Percentiles rank a stretch among this genome's conserved stretches.
These are phyloP conservation scores for Hibiscus syriacus DNA, from an alignment of 345 rosid species.

Conservation along the genomic window DNA sequence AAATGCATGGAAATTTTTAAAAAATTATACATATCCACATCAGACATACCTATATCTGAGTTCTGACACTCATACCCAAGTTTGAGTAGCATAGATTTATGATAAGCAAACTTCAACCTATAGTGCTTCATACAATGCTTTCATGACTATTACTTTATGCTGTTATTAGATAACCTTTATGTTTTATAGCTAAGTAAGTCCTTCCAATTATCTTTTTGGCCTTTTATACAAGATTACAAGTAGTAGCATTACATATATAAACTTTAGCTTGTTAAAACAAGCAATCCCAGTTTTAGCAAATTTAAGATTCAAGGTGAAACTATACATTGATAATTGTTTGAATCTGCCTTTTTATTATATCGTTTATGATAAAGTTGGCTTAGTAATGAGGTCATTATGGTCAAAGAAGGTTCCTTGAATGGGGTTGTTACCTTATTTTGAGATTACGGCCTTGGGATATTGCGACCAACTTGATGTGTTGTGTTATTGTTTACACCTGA, in stretches of 20 bases:
- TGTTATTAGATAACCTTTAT: not conserved
- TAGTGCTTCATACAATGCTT: slow-evolving; percentile 1
- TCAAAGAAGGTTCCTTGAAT: not conserved
- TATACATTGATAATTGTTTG: not conserved
- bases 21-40: not conserved
- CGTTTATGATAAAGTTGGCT: not conserved
- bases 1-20: not conserved
- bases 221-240: not conserved
- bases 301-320: not conserved
- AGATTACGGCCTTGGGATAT: not conserved
- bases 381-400: not conserved
- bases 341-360: not conserved
- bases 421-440: not conserved
- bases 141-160: not conserved
- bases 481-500: not conserved
- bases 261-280: not conserved
- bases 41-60: not conserved
- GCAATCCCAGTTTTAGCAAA: not conserved
- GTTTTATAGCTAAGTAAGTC: not conserved
- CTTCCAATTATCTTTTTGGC: not conserved
- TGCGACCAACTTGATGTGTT: not conserved
- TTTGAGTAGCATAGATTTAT: not conserved
- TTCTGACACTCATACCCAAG: not conserved
- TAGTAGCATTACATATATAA: not conserved
- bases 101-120: not conserved